Conservation (phyloP, 768 basidiomycete species). For the Psilocybe tampanensis region DNA sequence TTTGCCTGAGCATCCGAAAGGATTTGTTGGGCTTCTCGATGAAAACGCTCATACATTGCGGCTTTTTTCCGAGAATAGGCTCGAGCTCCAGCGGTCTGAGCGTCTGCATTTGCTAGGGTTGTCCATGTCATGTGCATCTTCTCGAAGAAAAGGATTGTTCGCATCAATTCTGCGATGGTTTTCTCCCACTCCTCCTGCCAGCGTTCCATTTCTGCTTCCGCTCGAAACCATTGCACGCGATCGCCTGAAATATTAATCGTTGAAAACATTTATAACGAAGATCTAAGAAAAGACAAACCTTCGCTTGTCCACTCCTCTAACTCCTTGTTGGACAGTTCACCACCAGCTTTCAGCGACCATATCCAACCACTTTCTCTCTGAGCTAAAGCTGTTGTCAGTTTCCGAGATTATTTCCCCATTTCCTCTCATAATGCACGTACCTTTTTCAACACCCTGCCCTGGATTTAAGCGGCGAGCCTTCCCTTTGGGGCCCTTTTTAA, state of each 20-base stretch:
- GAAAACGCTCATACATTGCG: not conserved
- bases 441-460: not conserved
- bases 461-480: not conserved
- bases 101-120: not conserved
- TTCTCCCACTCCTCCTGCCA: conserved; percentile 24
- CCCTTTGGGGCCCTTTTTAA: not conserved
- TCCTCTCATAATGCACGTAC: not conserved
- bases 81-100: not conserved
- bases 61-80: not conserved
- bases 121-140: not conserved
- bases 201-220: conserved; percentile 28
- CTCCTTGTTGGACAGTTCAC: too few species aligned
- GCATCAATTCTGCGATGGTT: not conserved
- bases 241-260: conserved; percentile 16
- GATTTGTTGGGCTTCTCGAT: not conserved
- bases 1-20: not conserved
- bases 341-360: too few species aligned
- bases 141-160: not conserved
- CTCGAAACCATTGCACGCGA: conserved; percentile 30
- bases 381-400: not conserved
- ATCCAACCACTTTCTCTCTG: not conserved
- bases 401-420: not conserved
- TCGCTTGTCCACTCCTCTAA: too few species aligned
- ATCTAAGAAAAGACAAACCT: too few species aligned
- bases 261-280: too few species aligned